Evolutionary conservation across 1,284 basidiomycete species (phyloP).

Genomic region (Austropuccinia psidii): DNA sequence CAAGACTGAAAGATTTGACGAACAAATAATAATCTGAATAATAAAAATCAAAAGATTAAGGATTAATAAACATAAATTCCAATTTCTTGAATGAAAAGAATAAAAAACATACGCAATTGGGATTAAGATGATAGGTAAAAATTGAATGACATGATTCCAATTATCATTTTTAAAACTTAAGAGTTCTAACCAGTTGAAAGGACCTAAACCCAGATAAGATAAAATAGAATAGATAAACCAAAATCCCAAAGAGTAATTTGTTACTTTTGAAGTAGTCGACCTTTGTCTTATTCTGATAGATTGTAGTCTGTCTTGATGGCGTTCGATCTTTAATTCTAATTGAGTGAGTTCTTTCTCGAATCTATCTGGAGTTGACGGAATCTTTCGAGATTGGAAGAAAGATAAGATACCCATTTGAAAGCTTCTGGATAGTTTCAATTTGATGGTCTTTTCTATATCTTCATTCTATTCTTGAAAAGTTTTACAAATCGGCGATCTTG

Average conservation of each 20-base stretch:
- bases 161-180: background rate
- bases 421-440: too few species aligned
- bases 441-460: too few species aligned
- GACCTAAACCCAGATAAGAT: slow-evolving; percentile 66
- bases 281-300: slow-evolving; percentile 56
- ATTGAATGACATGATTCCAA: background rate
- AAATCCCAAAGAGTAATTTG: slow-evolving; percentile 67
- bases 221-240: slow-evolving; percentile 72
- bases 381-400: background rate
- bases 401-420: background rate
- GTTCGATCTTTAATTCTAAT: slow-evolving; percentile 18
- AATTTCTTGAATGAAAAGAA: background rate
- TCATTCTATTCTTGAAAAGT: too few species aligned
- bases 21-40: slow-evolving; percentile 67
- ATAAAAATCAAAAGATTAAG: background rate
- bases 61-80: background rate
- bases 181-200: slow-evolving; percentile 50
- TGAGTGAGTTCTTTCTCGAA: slow-evolving; percentile 25
- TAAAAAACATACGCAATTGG: slow-evolving; percentile 65
- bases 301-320: slow-evolving; percentile 15
- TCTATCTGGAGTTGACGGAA: background rate
- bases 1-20: slow-evolving; percentile 75
- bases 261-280: slow-evolving; percentile 68
- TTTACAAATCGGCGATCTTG: too few species aligned
- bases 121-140: slow-evolving; percentile 48